These are phyloP conservation scores for Pleurotus djamor DNA, from an alignment of 768 basidiomycete species.

Conservation along the genomic window DNA sequence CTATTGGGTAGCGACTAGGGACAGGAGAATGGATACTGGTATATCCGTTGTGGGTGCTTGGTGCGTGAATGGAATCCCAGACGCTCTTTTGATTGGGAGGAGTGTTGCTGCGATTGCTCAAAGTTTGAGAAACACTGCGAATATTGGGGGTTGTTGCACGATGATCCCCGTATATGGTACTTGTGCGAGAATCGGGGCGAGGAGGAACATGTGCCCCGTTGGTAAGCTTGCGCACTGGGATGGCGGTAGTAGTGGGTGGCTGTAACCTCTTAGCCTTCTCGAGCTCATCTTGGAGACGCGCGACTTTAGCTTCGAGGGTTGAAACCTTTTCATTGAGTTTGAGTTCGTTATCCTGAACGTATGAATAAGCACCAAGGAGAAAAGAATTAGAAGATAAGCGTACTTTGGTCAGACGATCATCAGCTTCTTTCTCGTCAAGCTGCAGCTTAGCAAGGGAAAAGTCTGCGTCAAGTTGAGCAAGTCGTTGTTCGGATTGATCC, in stretches of 20 bases:
- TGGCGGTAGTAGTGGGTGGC: conserved; percentile 21
- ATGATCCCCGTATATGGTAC: conserved; percentile 52
- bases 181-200: conserved; percentile 76
- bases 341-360: conserved; percentile 62
- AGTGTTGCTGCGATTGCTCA: conserved; percentile 38
- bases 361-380: neutral
- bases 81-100: conserved; percentile 55
- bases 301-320: conserved; percentile 57
- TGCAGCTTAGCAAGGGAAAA: conserved; percentile 65
- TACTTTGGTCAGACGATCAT: conserved; percentile 69
- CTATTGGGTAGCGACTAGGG: conserved; percentile 32
- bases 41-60: conserved; percentile 23
- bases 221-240: conserved; percentile 35
- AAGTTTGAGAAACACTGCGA: conserved; percentile 28
- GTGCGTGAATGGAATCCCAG: conserved; percentile 70
- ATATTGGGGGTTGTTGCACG: conserved; percentile 53
- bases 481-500: conserved; percentile 66
- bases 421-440: conserved; percentile 74
- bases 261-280: conserved; percentile 39
- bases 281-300: conserved; percentile 57
- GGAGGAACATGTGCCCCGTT: conserved; percentile 46
- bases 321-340: conserved; percentile 68
- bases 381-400: conserved; percentile 6
- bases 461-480: conserved; percentile 69
- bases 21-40: conserved; percentile 26